Base-by-base conservation (phyloP, 257 asterid genomes). In the Galeopsis tetrahit region DNA sequence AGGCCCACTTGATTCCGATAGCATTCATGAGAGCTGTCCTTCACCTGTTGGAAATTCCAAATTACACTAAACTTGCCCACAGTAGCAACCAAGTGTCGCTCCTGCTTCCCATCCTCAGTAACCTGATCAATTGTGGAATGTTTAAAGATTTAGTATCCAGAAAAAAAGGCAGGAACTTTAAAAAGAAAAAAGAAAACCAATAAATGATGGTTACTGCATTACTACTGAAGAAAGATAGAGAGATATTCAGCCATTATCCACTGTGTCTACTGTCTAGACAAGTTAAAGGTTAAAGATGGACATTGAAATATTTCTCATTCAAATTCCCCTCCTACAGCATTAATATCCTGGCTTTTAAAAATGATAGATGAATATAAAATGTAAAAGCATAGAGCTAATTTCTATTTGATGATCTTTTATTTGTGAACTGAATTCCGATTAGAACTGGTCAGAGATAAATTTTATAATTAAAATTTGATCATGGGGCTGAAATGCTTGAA, bases 51-150 rank as follows among this genome's bases (percentile, higher is more conserved):
- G 82, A 94, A 94, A 57, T 90, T 94, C 99, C 99, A 94, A 79
- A 91, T 89, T n/a, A 94, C 97, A 48, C 98, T 94, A 38, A 94
- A 94, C 88, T 94, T 94, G 40, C 98, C 99, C 76, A 94, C 97
- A 2, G 98, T 94, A 8, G 97, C 97, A 44, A 94, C 99, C 66
- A 94, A 84, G 82, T 94, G 96, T 36, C 97, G 96, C 82, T 94
- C 99, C 66, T 94, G 97, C 83, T 79, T 94, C 71, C 98, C 98
- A 10, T 87, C 85, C 79, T 94, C 99, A 0, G 99, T 91, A 40
- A 91, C 98, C 98, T 94, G 80, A 55, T 55, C 69, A 75, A 69
- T 65, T 43, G 43, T 3, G 56, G 31, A 31, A 38, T 33, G 56
- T 43, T 21, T 43, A 57, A 17, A 64, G 57, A 77, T 78, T 67